These are phyloP conservation scores for Metarhizium guizhouense DNA, from an alignment of 2,329 filamentous ascomycete species.

Conservation along the genomic window DNA sequence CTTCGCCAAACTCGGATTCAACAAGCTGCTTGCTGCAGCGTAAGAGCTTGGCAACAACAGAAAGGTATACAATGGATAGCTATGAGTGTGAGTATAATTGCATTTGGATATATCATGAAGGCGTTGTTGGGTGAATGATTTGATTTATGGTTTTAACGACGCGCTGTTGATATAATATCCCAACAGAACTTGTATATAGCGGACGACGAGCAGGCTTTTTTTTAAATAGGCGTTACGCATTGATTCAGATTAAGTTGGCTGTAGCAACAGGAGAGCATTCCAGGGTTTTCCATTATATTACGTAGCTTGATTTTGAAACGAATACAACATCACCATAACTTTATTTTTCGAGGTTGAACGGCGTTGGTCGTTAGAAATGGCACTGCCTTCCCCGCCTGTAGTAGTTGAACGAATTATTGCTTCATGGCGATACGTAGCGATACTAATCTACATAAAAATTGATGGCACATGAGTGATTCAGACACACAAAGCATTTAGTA, in stretches of 20 bases:
- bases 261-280: too few relatives aligned
- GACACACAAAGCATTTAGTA: background rate
- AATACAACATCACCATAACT: background rate
- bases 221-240: too few relatives aligned
- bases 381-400: background rate
- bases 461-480: too few relatives aligned
- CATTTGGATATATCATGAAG: background rate
- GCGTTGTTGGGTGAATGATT: background rate
- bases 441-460: too few relatives aligned
- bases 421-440: background rate
- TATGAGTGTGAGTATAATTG: background rate
- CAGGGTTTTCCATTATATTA: too few relatives aligned
- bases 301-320: background rate
- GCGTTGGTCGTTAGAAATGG: background rate
- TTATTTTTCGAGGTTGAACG: background rate
- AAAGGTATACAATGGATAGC: too few relatives aligned
- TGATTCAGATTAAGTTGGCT: too few relatives aligned
- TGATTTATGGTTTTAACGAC: background rate
- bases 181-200: background rate
- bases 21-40: constrained; percentile 17
- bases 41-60: background rate
- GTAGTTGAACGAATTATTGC: background rate
- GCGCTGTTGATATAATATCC: background rate
- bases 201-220: background rate
- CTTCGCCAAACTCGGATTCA: constrained; percentile 61